These are phyloP conservation scores for Moelleriella libera DNA, from an alignment of 2,329 filamentous ascomycete genomes.

Conservation along the genomic window DNA sequence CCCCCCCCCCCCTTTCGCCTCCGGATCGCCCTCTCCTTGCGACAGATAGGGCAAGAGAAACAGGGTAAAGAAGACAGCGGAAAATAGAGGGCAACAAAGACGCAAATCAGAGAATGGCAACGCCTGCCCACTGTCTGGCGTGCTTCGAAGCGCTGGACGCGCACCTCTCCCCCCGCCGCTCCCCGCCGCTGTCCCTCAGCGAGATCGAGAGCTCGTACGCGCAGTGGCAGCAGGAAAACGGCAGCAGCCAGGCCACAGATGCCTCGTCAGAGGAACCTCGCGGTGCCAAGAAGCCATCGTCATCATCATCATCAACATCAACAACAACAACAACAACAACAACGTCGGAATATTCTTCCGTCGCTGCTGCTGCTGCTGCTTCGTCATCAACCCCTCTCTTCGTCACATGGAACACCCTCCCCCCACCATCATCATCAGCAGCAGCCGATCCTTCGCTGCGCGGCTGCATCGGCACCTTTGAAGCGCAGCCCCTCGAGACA, in stretches of 20 bases:
- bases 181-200: constrained; percentile 41
- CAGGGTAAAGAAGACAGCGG: no score
- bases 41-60: no score
- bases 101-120: constrained; percentile 52
- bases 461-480: constrained; percentile 94
- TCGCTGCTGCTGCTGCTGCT: constrained; percentile 18
- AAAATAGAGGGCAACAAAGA: neutral
- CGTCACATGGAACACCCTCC: constrained; percentile 80
- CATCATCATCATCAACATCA: constrained; percentile 21
- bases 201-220: constrained; percentile 55
- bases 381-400: constrained; percentile 59
- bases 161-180: constrained; percentile 54
- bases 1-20: no score
- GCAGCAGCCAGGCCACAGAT: no score
- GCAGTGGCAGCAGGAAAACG: constrained; percentile 12
- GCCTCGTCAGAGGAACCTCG: no score
- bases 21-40: no score
- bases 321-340: no score
- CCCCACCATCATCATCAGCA: constrained; percentile 3
- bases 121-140: constrained; percentile 71
- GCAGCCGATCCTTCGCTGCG: constrained; percentile 45
- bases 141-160: constrained; percentile 83
- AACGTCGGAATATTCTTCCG: constrained; percentile 6
- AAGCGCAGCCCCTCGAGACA: constrained; percentile 54
- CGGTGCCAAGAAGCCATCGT: neutral